Evolutionary conservation across 371 early-diverging fungal species (phyloP).

Genomic region (Actinomortierella ambigua): DNA sequence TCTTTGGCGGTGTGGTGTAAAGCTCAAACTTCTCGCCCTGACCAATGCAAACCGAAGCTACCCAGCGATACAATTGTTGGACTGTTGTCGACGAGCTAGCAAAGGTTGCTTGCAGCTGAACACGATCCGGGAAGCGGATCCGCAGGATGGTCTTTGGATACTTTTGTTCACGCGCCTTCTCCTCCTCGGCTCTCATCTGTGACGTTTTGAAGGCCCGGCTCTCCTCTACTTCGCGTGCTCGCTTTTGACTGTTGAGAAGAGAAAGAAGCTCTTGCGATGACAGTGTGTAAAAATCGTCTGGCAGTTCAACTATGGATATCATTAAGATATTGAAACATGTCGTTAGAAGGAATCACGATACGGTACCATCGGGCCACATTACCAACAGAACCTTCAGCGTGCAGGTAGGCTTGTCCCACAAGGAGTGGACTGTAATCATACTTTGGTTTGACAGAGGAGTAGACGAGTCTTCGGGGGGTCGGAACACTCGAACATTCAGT

Average conservation of each 20-base stretch:
- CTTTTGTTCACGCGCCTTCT: conserved; percentile 50
- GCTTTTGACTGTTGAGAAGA: conserved; percentile 47
- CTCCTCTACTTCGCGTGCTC: conserved; percentile 38
- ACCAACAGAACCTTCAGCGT: neutral
- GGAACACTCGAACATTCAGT: conserved; percentile 31
- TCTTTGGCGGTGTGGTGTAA: conserved; percentile 48
- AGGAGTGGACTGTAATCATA: no score
- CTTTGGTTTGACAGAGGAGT: conserved; percentile 38
- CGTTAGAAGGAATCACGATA: neutral
- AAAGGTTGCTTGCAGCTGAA: conserved; percentile 59
- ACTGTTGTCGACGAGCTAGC: conserved; percentile 51
- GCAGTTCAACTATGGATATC: conserved; percentile 63
- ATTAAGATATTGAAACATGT: conserved; percentile 1
- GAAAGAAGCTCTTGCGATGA: conserved; percentile 56
- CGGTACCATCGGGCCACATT: neutral
- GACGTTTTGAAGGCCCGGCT: conserved; percentile 64
- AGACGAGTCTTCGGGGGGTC: conserved; percentile 26
- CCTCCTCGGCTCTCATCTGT: conserved; percentile 59
- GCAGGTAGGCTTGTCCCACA: neutral
- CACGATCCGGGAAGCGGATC: conserved; percentile 61
- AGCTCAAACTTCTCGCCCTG: conserved; percentile 42
- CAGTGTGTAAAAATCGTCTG: conserved; percentile 68
- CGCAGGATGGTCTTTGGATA: conserved; percentile 70
- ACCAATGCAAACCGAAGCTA: conserved; percentile 26
- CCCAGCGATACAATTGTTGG: conserved; percentile 30